Evolutionary conservation across 2,329 filamentous ascomycete species (phyloP), one percentile per base, ranked within the genome.

Genomic region (Exophiala sp.): DNA sequence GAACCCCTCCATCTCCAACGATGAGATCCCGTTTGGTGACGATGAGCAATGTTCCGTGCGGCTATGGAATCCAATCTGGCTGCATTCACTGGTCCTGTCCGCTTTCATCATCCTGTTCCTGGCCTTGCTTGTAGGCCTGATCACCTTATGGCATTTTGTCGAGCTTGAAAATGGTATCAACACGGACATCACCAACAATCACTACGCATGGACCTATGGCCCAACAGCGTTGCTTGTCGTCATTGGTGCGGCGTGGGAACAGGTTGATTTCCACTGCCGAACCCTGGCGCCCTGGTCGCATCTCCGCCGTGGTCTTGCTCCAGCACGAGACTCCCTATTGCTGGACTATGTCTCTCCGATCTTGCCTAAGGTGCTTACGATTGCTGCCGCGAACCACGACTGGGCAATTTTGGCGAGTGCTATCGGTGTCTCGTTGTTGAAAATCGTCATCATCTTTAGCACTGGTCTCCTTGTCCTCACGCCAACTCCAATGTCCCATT

Each of bases 311-410:
- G 66, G 62, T 60, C 33, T 62, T 65, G 47, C 53, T 66, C 12
- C 60, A 59, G 41, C 50, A 50, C 32, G 63, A 58, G 62, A 62
- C 47, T 63, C 62, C 12, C 42, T 69, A 2, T 51, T 66, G 2
- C 58, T 68, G 16, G 66, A 69, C 41, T 70, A 69, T 47, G 50
- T 69, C 7, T 67, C 67, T 7, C 65, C 65, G 7, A 43, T 63
- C 16, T 47, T 63, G 5, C 58, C 61, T 16, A 52, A 58, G 2
- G 57, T 58, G 14, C 57, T 67, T 2, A 63, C 55, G 50, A 45
- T 35, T 21, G 64, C 67, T 7, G 52, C 64, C 3, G 61, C 52
- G 32, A 63, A 66, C 49, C 59, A 62, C 1, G 64, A 69, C 45
- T 65, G 62, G 59, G 59, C 65, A 7, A 66, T 69, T 8, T 57